These are phyloP conservation scores for Nidula niveotomentosa DNA, from an alignment of 1,284 basidiomycete species.

Conservation along the genomic window DNA sequence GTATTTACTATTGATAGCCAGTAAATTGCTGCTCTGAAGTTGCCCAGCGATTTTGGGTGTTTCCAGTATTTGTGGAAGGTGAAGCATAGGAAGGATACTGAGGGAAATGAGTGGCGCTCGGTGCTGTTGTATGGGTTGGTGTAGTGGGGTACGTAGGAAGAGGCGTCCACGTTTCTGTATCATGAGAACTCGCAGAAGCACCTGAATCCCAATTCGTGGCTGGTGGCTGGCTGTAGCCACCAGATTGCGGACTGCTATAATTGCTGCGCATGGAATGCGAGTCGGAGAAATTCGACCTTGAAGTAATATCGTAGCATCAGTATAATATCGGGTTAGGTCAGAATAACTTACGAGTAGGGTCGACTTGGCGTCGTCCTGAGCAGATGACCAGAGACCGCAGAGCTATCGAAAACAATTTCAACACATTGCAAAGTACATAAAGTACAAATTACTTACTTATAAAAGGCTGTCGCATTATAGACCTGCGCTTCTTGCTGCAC, in stretches of 20 bases:
- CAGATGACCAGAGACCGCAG: slow-evolving; percentile 47
- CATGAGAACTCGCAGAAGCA: too few species aligned
- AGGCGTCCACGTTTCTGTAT: too few species aligned
- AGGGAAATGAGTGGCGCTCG: slow-evolving; percentile 1
- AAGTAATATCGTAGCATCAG: too few species aligned
- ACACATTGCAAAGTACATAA: not conserved
- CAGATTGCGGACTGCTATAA: too few species aligned
- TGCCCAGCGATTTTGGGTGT: slow-evolving; percentile 17
- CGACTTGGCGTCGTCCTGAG: not conserved
- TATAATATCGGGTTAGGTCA: too few species aligned
- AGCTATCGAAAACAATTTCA: slow-evolving; percentile 25
- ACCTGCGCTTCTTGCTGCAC: slow-evolving; percentile 3
- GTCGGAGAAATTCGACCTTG: too few species aligned
- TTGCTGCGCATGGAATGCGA: too few species aligned
- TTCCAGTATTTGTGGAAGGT: not conserved
- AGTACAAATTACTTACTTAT: slow-evolving; percentile 42
- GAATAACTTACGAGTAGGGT: too few species aligned
- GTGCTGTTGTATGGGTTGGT: too few species aligned
- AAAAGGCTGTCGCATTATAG: slow-evolving; percentile 43
- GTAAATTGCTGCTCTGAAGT: slow-evolving; percentile 18
- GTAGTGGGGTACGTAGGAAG: too few species aligned
- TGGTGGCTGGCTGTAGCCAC: too few species aligned
- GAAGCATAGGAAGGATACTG: slow-evolving; percentile 7
- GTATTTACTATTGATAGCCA: slow-evolving; percentile 7
- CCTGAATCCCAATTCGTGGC: too few species aligned